These are phyloP conservation scores for Blastocystis sp. DNA, from an alignment of 352 stramenopile genomes.

Conservation along the genomic window DNA sequence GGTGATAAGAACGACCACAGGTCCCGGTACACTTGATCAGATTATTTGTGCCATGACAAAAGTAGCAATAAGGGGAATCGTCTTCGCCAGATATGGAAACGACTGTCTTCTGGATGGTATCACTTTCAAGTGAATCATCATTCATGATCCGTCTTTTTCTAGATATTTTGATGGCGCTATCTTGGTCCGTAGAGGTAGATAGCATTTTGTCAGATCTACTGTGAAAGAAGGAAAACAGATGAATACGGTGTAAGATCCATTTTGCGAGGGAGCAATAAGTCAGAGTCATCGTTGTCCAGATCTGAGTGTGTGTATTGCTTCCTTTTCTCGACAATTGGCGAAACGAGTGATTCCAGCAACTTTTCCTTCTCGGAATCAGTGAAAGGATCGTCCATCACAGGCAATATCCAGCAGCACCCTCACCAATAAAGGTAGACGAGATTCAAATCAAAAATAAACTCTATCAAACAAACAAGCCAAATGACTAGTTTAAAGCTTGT, in stretches of 20 bases:
- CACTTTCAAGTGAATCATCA: neutral
- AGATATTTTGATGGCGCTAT: neutral
- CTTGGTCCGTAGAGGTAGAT: neutral
- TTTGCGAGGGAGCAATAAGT: neutral
- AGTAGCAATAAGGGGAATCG: neutral
- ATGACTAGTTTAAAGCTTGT: neutral
- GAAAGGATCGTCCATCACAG: slow-evolving; percentile 21
- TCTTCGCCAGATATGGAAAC: neutral
- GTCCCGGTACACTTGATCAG: neutral
- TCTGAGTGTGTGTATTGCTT: neutral
- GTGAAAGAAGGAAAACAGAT: neutral
- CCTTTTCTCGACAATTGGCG: neutral
- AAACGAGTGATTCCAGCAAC: slow-evolving; percentile 26
- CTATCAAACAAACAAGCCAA: neutral
- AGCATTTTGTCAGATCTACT: neutral
- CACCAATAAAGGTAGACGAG: neutral
- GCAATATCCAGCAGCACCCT: neutral
- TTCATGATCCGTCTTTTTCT: neutral
- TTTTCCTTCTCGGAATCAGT: slow-evolving; percentile 31
- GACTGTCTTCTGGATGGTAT: neutral
- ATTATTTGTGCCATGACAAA: neutral
- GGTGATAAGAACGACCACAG: neutral
- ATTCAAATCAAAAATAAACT: neutral
- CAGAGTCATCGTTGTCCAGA: neutral
- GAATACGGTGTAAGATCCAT: neutral